Evolutionary conservation across 1,284 basidiomycete species (phyloP), one percentile per base, ranked within the genome.

Genomic region (Cryptococcus floricola): DNA sequence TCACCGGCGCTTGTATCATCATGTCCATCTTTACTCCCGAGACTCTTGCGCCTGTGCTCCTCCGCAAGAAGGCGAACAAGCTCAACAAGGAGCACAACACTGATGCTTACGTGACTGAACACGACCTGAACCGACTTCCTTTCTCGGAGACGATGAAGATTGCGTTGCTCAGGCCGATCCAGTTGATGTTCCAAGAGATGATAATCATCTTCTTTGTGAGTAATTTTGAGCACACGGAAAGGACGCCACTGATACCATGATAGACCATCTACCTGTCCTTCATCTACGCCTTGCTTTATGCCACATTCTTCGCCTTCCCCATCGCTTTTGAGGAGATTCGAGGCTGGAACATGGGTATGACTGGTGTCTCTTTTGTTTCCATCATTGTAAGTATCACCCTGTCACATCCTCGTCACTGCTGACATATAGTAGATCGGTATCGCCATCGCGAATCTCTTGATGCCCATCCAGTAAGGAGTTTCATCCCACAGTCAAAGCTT

Each of bases 241-340:
- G 23, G 23, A 16, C 4, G n/a, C n/a, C 9, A 5, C 41, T 42
- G 23, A 42, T 23, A n/a, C n/a, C 16, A 10, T 23, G 41, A 23
- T 16, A 42, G 41, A 48, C 46, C 1, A 12, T 48, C 31, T 81
- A 79, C 68, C 66, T 79, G 5, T 72, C 73, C 10, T 79, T 80
- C 62, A 70, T 81, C 50, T 81, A 81, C 65, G 64, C 68, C 51
- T 61, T 74, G 13, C 66, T 76, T 4, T 75, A 75, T 64, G 63
- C 66, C 23, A 65, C 67, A 42, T 76, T 76, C 69, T 74, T 75
- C 37, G 71, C 71, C 16, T 74, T 73, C 63, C 74, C 74, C 4
- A 68, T 73, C 50, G 68, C 69, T 14, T 79, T 75, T 53, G 67
- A 68, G 50, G 67, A 74, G 57, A 71, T 72, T 50, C 67, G 71